phyloP scores from a whole-genome alignment of 2,329 filamentous ascomycete species.

The Penicillium crustosum region DNA sequence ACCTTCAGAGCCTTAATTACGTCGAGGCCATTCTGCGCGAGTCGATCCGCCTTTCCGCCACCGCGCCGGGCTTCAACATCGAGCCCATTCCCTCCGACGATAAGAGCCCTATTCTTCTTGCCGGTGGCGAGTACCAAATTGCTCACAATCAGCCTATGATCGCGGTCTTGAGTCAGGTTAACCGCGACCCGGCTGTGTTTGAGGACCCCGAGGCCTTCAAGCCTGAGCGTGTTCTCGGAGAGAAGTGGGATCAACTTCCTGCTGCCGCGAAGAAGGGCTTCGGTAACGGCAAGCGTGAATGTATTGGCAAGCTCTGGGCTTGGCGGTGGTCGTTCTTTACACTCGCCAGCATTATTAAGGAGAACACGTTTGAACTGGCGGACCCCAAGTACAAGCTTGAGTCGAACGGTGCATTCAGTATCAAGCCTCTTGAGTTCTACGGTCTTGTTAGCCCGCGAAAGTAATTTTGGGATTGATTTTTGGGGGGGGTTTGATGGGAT shows the following conservation, averaged over 20 bases:
- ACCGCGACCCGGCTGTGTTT: conserved; percentile 63
- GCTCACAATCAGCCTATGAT: conserved; percentile 52
- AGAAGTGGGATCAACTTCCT: conserved; percentile 64
- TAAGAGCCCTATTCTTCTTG: conserved; percentile 50
- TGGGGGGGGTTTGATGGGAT: neutral
- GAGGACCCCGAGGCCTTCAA: conserved; percentile 64
- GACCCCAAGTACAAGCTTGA: conserved; percentile 50
- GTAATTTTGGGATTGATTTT: conserved; percentile 1
- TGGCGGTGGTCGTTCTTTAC: conserved; percentile 68
- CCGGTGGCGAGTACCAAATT: conserved; percentile 61
- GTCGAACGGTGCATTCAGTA: conserved; percentile 54
- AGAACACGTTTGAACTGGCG: conserved; percentile 63
- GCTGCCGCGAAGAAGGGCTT: conserved; percentile 67
- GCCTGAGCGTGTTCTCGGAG: conserved; percentile 70
- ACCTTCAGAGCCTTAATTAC: conserved; percentile 65
- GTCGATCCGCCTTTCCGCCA: conserved; percentile 61
- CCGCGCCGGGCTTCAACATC: conserved; percentile 60
- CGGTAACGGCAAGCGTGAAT: conserved; percentile 67
- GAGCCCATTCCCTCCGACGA: conserved; percentile 50
- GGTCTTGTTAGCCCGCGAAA: conserved; percentile 20
- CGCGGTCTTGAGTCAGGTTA: conserved; percentile 54
- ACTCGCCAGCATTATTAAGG: conserved; percentile 64
- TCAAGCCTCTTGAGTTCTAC: conserved; percentile 49
- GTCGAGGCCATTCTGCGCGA: conserved; percentile 67
- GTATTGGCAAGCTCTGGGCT: conserved; percentile 69